Evolutionary conservation across 352 stramenopile genomes (phyloP).

Genomic region (Globisporangium sylvaticum): DNA sequence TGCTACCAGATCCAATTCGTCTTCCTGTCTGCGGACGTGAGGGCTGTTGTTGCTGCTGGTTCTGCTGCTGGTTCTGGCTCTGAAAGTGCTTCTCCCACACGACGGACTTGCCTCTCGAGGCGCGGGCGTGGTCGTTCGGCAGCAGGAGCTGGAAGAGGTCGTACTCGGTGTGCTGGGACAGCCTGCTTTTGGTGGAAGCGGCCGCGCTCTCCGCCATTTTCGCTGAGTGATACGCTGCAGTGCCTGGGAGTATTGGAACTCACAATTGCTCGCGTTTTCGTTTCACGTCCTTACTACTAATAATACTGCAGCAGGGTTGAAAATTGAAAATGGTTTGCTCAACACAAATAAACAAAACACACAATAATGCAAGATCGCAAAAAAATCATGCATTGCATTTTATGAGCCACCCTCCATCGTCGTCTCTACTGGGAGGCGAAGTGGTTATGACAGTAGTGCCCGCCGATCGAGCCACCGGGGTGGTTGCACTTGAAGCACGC

Average conservation of each 20-base stretch:
- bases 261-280: background rate
- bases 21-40: conserved; percentile 16
- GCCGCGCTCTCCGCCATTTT: background rate
- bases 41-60: background rate
- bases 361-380: background rate
- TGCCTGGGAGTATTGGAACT: background rate
- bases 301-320: background rate
- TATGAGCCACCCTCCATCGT: background rate
- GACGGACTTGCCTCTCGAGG: conserved; percentile 24
- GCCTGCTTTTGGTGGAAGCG: background rate
- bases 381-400: background rate
- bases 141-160: conserved; percentile 37
- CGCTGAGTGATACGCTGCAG: background rate
- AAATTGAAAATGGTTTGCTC: background rate
- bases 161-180: background rate
- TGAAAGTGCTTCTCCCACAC: conserved; percentile 34
- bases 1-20: background rate
- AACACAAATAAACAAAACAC: background rate
- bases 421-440: too few relatives aligned
- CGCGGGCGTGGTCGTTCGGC: conserved; percentile 26
- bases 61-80: conserved; percentile 20
- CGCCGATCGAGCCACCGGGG: conserved; percentile 66
- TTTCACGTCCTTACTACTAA: background rate
- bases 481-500: conserved; percentile 51
- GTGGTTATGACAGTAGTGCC: conserved; percentile 1